Evolutionary conservation across 148 eudicot species (phyloP).

Genomic region (Arctostaphylos glauca): DNA sequence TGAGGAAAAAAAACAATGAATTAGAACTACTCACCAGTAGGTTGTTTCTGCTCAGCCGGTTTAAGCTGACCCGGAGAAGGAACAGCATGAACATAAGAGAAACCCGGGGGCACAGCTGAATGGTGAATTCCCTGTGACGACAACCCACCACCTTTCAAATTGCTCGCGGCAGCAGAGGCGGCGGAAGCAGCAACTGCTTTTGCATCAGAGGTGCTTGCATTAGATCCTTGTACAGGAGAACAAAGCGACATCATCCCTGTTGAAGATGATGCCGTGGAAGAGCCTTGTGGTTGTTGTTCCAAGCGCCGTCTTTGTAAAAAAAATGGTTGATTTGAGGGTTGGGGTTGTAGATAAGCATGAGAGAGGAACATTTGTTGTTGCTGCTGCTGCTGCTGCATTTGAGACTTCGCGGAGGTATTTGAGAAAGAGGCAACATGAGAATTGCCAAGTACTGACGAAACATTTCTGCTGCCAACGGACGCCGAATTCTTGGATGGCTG

Average conservation of each 20-base stretch:
- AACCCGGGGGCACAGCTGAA: conserved; percentile 52
- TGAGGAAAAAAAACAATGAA: not conserved
- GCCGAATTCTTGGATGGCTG: conserved; percentile 57
- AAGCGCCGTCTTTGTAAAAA: conserved; percentile 54
- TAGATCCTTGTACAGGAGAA: conserved; percentile 38
- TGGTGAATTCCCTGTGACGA: conserved; percentile 47
- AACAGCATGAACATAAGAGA: conserved; percentile 51
- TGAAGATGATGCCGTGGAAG: conserved; percentile 38
- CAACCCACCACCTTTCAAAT: conserved; percentile 54
- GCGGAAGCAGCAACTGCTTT: conserved; percentile 63
- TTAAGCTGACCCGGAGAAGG: conserved; percentile 62
- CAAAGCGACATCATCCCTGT: conserved; percentile 62
- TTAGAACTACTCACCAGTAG: conserved; percentile 67
- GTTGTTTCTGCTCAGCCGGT: conserved; percentile 86
- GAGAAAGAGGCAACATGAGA: conserved; percentile 47
- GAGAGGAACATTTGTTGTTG: conserved; percentile 61
- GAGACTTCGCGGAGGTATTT: conserved; percentile 40
- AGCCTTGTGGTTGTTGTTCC: conserved; percentile 48
- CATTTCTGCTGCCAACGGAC: conserved; percentile 36
- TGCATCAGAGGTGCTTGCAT: conserved; percentile 58
- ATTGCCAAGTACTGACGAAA: conserved; percentile 67
- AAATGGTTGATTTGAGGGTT: conserved; percentile 40
- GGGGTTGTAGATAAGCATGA: conserved; percentile 49
- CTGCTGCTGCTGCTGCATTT: conserved; percentile 50
- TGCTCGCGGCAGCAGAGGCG: conserved; percentile 43